Conservation (phyloP, 2,329 filamentous ascomycete species). For the Arthrobotrys sinensis region DNA sequence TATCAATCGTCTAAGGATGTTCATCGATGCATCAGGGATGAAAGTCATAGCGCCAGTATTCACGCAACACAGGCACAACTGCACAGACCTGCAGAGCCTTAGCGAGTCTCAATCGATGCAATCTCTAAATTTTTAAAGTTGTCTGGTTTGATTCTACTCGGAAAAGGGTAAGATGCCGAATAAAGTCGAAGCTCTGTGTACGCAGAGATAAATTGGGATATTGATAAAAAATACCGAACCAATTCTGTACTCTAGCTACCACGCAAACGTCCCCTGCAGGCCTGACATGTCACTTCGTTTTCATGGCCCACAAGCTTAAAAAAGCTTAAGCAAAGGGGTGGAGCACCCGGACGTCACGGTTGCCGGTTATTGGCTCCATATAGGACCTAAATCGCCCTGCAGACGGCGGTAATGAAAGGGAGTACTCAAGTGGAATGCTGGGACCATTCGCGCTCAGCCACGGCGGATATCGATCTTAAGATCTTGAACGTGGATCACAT, state of each 20-base stretch:
- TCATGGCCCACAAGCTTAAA: neutral
- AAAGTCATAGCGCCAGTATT: neutral
- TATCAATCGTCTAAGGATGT: neutral
- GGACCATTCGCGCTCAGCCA: conserved; percentile 21
- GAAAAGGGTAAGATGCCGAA: too few relatives aligned
- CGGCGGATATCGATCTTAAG: conserved; percentile 3
- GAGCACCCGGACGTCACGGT: neutral
- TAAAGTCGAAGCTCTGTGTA: too few relatives aligned
- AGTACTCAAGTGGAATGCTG: conserved; percentile 12
- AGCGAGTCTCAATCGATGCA: too few relatives aligned
- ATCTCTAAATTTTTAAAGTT: too few relatives aligned
- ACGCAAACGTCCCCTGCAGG: neutral
- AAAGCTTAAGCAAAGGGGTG: conserved; percentile 16
- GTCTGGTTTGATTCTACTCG: too few relatives aligned
- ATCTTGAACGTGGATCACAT: conserved; percentile 4
- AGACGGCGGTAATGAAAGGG: conserved; percentile 30
- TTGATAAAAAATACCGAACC: too few relatives aligned
- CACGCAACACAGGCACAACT: neutral
- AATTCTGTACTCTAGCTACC: neutral
- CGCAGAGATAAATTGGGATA: too few relatives aligned
- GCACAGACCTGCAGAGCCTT: too few relatives aligned
- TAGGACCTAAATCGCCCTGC: conserved; percentile 13
- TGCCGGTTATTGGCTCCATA: neutral
- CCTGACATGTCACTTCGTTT: neutral
- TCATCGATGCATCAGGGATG: neutral